Base-by-base conservation (phyloP, 257 asterid genomes). In the Capsicum chinense region DNA sequence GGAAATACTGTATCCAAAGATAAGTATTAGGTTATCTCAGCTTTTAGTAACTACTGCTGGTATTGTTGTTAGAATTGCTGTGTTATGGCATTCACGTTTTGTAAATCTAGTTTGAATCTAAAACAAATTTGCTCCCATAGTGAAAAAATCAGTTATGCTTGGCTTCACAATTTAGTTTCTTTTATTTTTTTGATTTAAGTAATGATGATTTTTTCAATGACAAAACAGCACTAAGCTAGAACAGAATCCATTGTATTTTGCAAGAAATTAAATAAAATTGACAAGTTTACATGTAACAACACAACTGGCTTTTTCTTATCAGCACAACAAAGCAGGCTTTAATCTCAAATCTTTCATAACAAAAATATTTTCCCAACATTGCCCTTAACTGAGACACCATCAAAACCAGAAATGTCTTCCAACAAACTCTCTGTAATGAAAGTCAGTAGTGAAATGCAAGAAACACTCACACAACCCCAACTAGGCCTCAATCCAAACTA, bases 351-450 rank as follows among this genome's bases (percentile, higher is more conserved):
- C 80, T 60, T 21, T 50, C 60, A 21, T 47, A 48, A 74, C 60
- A 58, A 73, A 73, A 5, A 73, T 19, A 73, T 48, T 73, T 47
- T 37, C 52, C 39, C 57, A 48, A 19, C 42, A 73, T 48, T 12
- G 17, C 42, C 80, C 59, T 47, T 19, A 19, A 48, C 60, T 48
- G 80, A 50, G 80, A 74, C 80, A 74, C 80, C 42, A 50, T 9
- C 60, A 48, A 19, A 74, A 50, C 80, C 59, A 50, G 60, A 74
- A 74, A 74, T 50, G 35, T 74, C 80, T 50, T 74, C n/a, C 80
- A 74, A 19, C 42, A 48, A 19, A 19, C 44, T 48, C 48, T 73
- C 60, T n/a, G 57, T 19, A 73, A 47, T 48, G 80, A 60, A 74
- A 50, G 60, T 12, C 12, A 74, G 10, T 5, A 74, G 47, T 52